These are phyloP conservation scores for Botrytis paeoniae DNA, from an alignment of 2,329 filamentous ascomycete species.

Conservation along the genomic window DNA sequence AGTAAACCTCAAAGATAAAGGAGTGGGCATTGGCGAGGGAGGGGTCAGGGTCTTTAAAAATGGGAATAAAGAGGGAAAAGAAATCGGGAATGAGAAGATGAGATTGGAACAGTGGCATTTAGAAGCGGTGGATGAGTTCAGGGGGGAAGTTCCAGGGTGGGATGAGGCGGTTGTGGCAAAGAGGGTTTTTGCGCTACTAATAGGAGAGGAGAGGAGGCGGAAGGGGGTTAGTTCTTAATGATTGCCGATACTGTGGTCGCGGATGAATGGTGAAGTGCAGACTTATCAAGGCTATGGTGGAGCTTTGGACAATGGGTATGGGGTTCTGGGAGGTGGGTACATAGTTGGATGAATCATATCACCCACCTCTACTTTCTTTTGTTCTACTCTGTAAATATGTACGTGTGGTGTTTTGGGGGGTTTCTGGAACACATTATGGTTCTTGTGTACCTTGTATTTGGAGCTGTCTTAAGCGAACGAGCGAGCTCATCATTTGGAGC, in stretches of 20 bases:
- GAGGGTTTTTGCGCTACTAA: conserved; percentile 34
- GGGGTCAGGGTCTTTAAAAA: neutral
- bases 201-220: conserved; percentile 32
- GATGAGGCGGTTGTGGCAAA: conserved; percentile 36
- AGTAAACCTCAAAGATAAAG: conserved; percentile 21
- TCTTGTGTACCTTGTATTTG: neutral
- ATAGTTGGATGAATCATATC: neutral
- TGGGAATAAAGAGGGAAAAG: conserved; percentile 4
- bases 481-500: neutral
- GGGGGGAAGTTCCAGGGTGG: conserved; percentile 36
- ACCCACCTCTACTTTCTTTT: neutral
- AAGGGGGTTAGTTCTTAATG: conserved; percentile 3
- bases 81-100: conserved; percentile 28
- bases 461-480: neutral
- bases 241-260: neutral
- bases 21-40: neutral
- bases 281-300: neutral
- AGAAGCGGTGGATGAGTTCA: conserved; percentile 38
- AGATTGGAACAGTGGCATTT: conserved; percentile 38
- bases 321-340: neutral
- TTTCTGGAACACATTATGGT: neutral
- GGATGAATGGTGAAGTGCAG: too few species aligned
- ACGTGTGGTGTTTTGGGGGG: neutral
- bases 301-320: neutral
- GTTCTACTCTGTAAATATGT: neutral